Evolutionary conservation across 768 basidiomycete species (phyloP), one percentile per base, ranked within the genome.

Genomic region (Agaricus sinodeliciosus): DNA sequence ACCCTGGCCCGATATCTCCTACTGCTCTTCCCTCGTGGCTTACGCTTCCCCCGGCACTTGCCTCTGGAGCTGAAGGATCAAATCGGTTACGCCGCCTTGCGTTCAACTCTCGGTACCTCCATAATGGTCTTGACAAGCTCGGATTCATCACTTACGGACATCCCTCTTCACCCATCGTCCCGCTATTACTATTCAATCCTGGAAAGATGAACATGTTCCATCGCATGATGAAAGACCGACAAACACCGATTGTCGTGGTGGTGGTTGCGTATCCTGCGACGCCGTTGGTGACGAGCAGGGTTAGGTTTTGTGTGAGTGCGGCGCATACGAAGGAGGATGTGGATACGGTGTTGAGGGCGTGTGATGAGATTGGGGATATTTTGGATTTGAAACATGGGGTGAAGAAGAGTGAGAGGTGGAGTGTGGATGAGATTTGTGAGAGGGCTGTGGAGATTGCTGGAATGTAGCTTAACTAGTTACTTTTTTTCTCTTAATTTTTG

Each of bases 111-210:
- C 82, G 93, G 18, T 99, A 98, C 71, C 84, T 99, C 45, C 85
- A 88, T 57, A 78, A 78, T 4, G 95, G 84, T 1, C 77, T 99
- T 51, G 75, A 79, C 60, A 94, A 91, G 63, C 82, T 99, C 31
- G 96, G 96, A 0, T 99, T 99, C 76, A 95, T 99, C 73, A 90
- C 90, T 5, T 96, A 94, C 62, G 95, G 95, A 0, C 84, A 90
- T 67, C 80, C 84, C 34, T 84, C 91, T 59, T 93, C 91, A 25
- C 95, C 96, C 2, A 90, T 99, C 60, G 87, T 98, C 3, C 95
- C 96, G 0, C 73, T 98, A 42, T 74, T 99, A 47, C 70, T 98
- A 28, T 98, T 92, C 78, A 82, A 91, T 66, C 90, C 90, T 0
- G 94, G 89, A 48, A 97, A 96, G 74, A 92, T 97, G 91, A 79